phyloP scores from a whole-genome alignment of 2,329 filamentous ascomycete species.

The Cordyceps cateniannulata region DNA sequence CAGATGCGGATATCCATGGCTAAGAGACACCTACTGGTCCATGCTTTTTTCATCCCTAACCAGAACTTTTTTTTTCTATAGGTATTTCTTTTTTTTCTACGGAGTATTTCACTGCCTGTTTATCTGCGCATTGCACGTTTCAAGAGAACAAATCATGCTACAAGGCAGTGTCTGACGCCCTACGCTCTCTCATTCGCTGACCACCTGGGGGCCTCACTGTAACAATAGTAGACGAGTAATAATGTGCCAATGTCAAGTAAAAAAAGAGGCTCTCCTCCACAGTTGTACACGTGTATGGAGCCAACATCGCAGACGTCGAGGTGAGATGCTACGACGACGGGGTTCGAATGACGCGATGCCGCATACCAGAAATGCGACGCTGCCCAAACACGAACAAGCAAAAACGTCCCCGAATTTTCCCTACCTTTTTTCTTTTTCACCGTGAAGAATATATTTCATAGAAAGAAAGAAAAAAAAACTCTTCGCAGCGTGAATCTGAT shows the following conservation, averaged over 20 bases:
- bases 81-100: not conserved
- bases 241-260: not conserved
- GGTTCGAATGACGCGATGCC: not conserved
- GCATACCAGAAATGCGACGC: not conserved
- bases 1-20: slow-evolving; percentile 11
- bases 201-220: not conserved
- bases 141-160: not conserved
- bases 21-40: not conserved
- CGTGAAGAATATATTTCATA: not conserved
- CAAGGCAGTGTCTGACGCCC: not conserved
- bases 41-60: not conserved
- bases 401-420: not conserved
- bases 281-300: not conserved
- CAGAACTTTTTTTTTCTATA: not conserved
- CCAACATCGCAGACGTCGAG: not conserved
- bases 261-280: not conserved
- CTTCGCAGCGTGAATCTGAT: not conserved
- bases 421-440: not conserved
- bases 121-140: slow-evolving; percentile 1
- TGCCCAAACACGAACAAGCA: not conserved
- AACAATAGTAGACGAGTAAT: not conserved
- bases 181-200: not conserved
- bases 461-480: not conserved
- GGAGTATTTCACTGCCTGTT: not conserved
- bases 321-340: not conserved